These are phyloP conservation scores for Seminavis robusta DNA, from an alignment of 108 stramenopile species.

Conservation along the genomic window DNA sequence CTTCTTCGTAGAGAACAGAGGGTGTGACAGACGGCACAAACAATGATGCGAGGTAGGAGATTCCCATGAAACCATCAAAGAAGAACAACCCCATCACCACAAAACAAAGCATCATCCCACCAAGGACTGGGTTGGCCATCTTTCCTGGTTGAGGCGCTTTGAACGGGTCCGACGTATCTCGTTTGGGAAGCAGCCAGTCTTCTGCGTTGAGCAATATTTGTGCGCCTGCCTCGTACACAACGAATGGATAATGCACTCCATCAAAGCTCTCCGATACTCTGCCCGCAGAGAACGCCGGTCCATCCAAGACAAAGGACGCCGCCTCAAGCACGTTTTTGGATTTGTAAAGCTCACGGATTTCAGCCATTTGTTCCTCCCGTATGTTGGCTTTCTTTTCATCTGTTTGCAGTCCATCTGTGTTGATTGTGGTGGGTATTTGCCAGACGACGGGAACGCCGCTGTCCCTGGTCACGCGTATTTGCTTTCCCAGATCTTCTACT, in stretches of 20 bases:
- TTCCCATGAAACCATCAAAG: conserved; percentile 83
- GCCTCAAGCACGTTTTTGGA: conserved; percentile 36
- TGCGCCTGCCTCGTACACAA: conserved; percentile 76
- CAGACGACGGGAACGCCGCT: conserved; percentile 60
- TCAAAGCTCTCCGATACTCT: conserved; percentile 76
- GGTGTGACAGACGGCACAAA: conserved; percentile 66
- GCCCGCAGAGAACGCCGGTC: conserved; percentile 54
- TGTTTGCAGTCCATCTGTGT: conserved; percentile 57
- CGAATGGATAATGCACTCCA: conserved; percentile 85
- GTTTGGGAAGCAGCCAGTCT: conserved; percentile 69
- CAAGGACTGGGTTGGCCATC: conserved; percentile 70
- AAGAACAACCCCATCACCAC: conserved; percentile 53
- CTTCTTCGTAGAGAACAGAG: conserved; percentile 48
- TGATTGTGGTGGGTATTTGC: conserved; percentile 82
- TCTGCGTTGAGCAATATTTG: conserved; percentile 80
- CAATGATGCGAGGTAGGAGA: conserved; percentile 72
- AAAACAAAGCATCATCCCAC: conserved; percentile 60
- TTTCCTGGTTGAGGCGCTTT: conserved; percentile 43
- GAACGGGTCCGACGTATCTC: conserved; percentile 12
- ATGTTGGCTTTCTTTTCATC: conserved; percentile 75
- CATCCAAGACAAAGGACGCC: conserved; percentile 74
- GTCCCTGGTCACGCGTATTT: conserved; percentile 37
- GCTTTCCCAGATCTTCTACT: conserved; percentile 31
- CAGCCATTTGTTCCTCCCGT: conserved; percentile 73
- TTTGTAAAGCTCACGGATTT: conserved; percentile 56